Evolutionary conservation across 2,329 filamentous ascomycete genomes (phyloP).

Genomic region (Sordariomycetes sp.): DNA sequence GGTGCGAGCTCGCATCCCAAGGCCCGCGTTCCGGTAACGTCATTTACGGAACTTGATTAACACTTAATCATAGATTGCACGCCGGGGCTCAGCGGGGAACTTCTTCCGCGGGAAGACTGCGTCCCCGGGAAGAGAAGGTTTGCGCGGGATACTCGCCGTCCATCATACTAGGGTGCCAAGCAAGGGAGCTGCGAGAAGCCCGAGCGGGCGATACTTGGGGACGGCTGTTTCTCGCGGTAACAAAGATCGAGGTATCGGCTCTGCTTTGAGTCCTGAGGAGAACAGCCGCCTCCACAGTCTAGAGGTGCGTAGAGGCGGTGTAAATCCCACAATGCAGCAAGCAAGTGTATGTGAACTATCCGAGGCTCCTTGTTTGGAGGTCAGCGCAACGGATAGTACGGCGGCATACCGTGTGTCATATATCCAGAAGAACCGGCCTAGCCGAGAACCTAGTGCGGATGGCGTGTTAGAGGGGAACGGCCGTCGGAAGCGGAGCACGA

Average conservation of each 20-base stretch:
- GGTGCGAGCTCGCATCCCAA: neutral
- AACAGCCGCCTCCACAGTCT: neutral
- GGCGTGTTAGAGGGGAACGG: neutral
- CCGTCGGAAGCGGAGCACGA: neutral
- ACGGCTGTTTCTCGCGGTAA: neutral
- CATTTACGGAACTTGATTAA: conserved; percentile 1
- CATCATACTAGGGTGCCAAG: no score
- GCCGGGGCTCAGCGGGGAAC: neutral
- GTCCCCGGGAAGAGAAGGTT: neutral
- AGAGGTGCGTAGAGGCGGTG: neutral
- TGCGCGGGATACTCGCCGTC: neutral
- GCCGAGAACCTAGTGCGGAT: neutral
- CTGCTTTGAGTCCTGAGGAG: neutral
- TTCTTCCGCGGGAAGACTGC: neutral
- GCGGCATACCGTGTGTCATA: neutral
- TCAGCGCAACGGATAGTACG: neutral
- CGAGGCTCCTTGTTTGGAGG: no score
- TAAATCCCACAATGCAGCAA: no score
- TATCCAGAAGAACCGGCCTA: neutral
- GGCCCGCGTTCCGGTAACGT: neutral
- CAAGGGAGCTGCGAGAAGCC: neutral
- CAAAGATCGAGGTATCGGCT: neutral
- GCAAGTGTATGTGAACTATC: no score
- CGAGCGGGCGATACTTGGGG: neutral
- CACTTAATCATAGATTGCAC: conserved; percentile 1